A percentile compares a stretch with the other conserved stretches of the same genome.
Conservation (phyloP, 176 grass and related monocot species). For the Dactylis glomerata region DNA sequence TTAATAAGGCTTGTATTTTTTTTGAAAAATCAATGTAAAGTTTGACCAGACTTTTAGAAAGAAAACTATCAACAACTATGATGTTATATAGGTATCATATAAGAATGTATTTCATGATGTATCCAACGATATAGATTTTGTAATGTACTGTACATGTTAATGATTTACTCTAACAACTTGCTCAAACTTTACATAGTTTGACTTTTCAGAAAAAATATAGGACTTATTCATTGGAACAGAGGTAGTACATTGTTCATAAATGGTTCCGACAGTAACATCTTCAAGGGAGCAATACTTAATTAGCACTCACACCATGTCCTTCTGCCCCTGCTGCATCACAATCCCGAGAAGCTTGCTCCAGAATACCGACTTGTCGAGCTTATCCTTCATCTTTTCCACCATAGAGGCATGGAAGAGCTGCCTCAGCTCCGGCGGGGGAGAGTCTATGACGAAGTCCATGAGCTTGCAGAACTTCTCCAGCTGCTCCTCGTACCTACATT, state of each 20-base stretch:
- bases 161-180: too few species aligned
- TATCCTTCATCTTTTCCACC: conserved; percentile 75
- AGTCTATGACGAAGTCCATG: conserved; percentile 95
- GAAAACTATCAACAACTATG: too few species aligned
- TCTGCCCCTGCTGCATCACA: conserved; percentile 63
- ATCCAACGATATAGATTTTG: too few species aligned
- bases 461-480: conserved; percentile 81
- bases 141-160: too few species aligned
- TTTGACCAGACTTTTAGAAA: too few species aligned
- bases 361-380: conserved; percentile 65
- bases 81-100: too few species aligned
- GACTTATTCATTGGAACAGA: too few species aligned
- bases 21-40: too few species aligned
- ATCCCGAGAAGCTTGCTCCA: conserved; percentile 71
- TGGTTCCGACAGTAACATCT: not conserved
- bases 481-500: conserved; percentile 77
- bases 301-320: conserved; percentile 89
- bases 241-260: not conserved
- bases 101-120: too few species aligned
- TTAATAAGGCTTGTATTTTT: too few species aligned
- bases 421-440: conserved; percentile 59
- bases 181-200: too few species aligned
- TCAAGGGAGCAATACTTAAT: not conserved
- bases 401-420: conserved; percentile 47
- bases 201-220: too few species aligned